Conservation (phyloP, 176 grass and related monocot species). For the Zizania latifolia region DNA sequence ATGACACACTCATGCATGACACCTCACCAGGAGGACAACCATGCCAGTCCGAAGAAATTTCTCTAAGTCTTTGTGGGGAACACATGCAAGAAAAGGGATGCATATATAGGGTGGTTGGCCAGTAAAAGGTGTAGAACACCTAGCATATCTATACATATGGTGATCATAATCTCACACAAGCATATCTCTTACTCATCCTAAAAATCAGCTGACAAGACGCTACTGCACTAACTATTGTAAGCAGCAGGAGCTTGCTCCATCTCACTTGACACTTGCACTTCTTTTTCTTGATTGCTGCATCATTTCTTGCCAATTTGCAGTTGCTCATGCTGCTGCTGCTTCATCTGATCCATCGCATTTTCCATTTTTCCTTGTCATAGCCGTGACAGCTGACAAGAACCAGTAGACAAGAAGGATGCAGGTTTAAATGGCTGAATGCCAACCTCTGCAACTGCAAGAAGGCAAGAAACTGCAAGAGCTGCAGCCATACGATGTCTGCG, state of each 20-base stretch:
- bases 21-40: slow-evolving; percentile 10
- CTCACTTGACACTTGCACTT: slow-evolving; percentile 19
- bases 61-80: slow-evolving; percentile 11
- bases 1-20: slow-evolving; percentile 36
- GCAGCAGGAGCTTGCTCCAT: neutral
- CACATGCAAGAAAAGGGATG: slow-evolving; percentile 25
- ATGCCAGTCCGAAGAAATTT: neutral
- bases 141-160: neutral
- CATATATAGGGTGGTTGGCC: slow-evolving; percentile 33
- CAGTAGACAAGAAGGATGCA: neutral
- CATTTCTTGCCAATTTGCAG: neutral
- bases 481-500: neutral
- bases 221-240: slow-evolving; percentile 32
- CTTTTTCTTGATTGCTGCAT: neutral
- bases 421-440: neutral
- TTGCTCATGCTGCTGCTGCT: neutral
- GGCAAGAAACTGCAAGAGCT: neutral
- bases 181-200: no score
- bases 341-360: neutral
- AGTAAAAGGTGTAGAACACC: slow-evolving; percentile 27
- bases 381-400: neutral
- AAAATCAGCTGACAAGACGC: slow-evolving; percentile 30
- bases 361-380: no score
- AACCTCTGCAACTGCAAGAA: neutral
- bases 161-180: slow-evolving; percentile 23